Conservation (phyloP, 805 yeast genomes). For the Lachancea dasiensis region DNA sequence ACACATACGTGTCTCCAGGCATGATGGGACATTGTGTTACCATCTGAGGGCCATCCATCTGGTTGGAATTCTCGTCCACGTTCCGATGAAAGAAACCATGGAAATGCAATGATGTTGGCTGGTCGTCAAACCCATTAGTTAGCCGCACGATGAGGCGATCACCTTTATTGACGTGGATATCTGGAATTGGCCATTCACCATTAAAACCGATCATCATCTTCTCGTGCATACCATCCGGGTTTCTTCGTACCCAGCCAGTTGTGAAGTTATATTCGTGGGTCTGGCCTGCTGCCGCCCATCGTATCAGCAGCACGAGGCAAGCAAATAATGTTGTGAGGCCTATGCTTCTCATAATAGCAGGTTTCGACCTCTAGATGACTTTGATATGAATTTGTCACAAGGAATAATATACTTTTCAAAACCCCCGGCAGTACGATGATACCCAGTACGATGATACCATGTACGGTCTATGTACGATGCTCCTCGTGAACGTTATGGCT, state of each 20-base stretch:
- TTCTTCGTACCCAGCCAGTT: constrained; percentile 54
- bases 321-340: neutral
- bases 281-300: constrained; percentile 4
- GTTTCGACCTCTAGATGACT: no score
- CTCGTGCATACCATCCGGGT: constrained; percentile 57
- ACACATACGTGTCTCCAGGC: constrained; percentile 58
- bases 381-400: neutral
- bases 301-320: constrained; percentile 1
- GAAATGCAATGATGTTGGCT: constrained; percentile 62
- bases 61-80: constrained; percentile 34
- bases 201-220: constrained; percentile 62
- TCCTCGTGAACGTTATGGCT: no score
- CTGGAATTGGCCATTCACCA: constrained; percentile 69
- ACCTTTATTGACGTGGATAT: constrained; percentile 56
- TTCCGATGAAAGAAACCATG: constrained; percentile 72
- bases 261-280: constrained; percentile 55
- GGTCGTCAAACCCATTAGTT: constrained; percentile 52
- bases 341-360: no score
- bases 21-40: constrained; percentile 77
- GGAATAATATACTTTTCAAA: no score
- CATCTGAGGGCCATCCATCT: constrained; percentile 78
- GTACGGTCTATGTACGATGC: no score
- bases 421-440: no score
- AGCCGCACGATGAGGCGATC: constrained; percentile 56
- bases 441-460: no score